phyloP scores from a whole-genome alignment of 2,329 filamentous ascomycete genomes.

The Sporothrix pseudoabietina region DNA sequence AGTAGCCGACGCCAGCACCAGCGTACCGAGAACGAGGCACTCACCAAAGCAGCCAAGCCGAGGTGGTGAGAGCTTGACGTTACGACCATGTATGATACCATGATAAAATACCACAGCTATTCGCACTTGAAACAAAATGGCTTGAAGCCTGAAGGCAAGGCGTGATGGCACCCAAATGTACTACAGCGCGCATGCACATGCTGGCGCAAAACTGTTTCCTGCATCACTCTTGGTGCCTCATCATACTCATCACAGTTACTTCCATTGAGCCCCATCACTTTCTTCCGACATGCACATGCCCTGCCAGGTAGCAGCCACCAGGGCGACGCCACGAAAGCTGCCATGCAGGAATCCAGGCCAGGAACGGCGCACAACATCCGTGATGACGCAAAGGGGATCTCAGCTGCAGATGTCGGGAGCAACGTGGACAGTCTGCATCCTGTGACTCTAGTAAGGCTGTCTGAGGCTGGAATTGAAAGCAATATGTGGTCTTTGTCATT shows the following conservation, averaged over 20 bases:
- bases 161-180: neutral
- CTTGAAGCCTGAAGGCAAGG: neutral
- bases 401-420: neutral
- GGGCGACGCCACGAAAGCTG: neutral
- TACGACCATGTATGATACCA: conserved; percentile 7
- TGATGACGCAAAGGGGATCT: neutral
- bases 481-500: neutral
- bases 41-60: neutral
- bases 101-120: neutral
- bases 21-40: no score
- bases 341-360: neutral
- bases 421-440: neutral
- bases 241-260: neutral
- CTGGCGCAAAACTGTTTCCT: neutral
- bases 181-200: neutral
- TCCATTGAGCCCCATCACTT: neutral
- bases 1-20: neutral
- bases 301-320: neutral
- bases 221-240: neutral
- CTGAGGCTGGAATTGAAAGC: neutral
- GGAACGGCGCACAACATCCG: conserved; percentile 1
- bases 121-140: neutral
- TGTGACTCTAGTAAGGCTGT: neutral
- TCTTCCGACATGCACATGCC: neutral
- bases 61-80: neutral